Base-by-base conservation (phyloP, 169 alveolate species). In the Plasmodium adleri region DNA sequence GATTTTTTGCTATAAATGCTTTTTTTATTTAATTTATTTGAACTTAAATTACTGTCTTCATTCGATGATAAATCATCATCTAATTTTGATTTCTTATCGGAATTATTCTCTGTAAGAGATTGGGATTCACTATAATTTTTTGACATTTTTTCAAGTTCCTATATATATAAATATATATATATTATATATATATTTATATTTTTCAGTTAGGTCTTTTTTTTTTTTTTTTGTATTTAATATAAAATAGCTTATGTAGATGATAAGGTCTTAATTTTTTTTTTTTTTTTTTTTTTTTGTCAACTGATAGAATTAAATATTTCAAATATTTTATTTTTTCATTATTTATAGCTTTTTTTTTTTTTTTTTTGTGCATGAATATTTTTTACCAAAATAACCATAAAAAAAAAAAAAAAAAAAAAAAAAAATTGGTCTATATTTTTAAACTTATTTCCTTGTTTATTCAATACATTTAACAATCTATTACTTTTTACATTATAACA, bases 121-220 rank as follows among this genome's bases (percentile, higher is more conserved):
- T 59, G 80, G 26, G 90, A 49, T 22, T 58, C 83, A 72, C 85
- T 68, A 49, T 54, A 68, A 50, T 22, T 50, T 80, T 80, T 80
- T 22, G 90, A 58, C 90, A 80, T 80, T 56, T 80, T 32, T 80
- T 62, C 64, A 76, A 80, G 47, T 28, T 32, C 58, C 43, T 60
- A 3, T 47, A 45, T 64, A 24, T 80, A 24, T 66, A 26, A 54
- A 32, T 66, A 54, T 80, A 47, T 15, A 62, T 56, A 60, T 59
- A 20, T 54, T n/a, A 9, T n/a, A 68, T 32, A 58, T 62, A 47
- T 17, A 72, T 56, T 62, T 28, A 39, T 62, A 17, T 80, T 80
- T 72, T 64, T 76, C 47, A 39, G 47, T 62, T 26, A 39, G 43
- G 56, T 22, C 20, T 76, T 63, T 64, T 50, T 17, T 54, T 60